Conservation (phyloP, 208 protist genomes). For the Leishmania tarentolae region DNA sequence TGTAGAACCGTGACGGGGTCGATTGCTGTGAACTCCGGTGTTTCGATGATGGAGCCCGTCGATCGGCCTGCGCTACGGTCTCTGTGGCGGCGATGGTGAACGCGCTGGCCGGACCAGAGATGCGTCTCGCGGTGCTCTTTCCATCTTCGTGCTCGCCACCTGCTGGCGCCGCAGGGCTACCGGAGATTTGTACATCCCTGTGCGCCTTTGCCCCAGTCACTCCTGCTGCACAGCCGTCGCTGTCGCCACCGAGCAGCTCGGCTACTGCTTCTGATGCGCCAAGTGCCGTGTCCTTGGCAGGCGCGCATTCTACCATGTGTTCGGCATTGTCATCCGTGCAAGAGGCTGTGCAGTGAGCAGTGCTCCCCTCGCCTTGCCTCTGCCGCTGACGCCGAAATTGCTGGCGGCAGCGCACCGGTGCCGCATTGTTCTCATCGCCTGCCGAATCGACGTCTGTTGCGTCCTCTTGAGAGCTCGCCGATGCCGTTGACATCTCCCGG, state of each 20-base stretch:
- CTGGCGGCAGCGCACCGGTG: not conserved
- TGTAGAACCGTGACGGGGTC: not conserved
- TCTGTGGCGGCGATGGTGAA: not conserved
- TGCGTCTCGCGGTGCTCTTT: not conserved
- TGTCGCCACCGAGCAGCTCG: slow-evolving; percentile 11
- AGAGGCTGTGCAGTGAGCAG: not conserved
- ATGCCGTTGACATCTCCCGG: not conserved
- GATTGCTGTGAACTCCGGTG: not conserved
- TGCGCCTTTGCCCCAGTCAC: not conserved
- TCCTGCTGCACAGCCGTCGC: not conserved
- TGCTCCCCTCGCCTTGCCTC: not conserved
- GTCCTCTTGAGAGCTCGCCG: slow-evolving; percentile 7
- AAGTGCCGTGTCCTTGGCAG: not conserved
- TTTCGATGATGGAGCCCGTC: not conserved
- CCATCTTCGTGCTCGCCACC: not conserved
- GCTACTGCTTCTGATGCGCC: not conserved
- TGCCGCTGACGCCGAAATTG: not conserved
- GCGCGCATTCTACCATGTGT: not conserved
- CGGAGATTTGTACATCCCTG: not conserved
- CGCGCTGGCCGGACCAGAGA: not conserved
- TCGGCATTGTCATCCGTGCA: not conserved
- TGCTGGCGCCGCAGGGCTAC: not conserved
- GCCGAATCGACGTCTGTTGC: not conserved
- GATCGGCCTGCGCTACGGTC: not conserved
- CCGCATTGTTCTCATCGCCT: not conserved